These are phyloP conservation scores for Orbilia javanica DNA, from an alignment of 2,329 filamentous ascomycete genomes.

Conservation along the genomic window DNA sequence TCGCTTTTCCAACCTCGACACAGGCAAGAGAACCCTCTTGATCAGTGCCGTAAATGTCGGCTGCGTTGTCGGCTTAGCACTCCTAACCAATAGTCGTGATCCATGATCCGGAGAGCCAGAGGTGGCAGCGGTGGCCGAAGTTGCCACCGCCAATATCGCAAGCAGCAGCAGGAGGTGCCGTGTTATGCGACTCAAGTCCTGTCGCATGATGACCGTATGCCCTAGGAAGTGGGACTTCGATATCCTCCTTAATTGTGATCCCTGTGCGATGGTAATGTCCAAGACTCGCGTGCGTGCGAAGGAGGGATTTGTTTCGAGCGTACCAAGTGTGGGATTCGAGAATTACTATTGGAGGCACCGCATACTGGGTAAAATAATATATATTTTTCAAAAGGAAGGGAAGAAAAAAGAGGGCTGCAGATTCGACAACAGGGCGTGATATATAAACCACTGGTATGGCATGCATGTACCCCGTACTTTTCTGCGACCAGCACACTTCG, in stretches of 20 bases:
- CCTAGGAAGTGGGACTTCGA: neutral
- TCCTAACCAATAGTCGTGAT: constrained; percentile 18
- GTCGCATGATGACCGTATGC: constrained; percentile 30
- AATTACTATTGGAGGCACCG: constrained; percentile 7
- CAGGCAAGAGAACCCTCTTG: constrained; percentile 36
- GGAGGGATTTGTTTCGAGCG: constrained; percentile 11
- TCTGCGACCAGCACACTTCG: constrained; percentile 25
- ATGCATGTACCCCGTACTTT: constrained; percentile 26
- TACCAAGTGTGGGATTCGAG: neutral
- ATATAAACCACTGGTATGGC: neutral
- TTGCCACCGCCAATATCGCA: constrained; percentile 22
- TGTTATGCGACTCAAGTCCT: constrained; percentile 34
- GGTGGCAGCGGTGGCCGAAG: constrained; percentile 29
- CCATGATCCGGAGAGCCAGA: constrained; percentile 19
- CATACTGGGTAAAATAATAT: constrained; percentile 11
- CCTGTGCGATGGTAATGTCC: neutral
- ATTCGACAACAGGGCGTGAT: neutral
- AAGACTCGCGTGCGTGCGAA: constrained; percentile 38
- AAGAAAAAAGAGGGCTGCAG: constrained; percentile 12
- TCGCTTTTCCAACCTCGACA: constrained; percentile 35
- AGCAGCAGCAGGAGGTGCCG: constrained; percentile 33
- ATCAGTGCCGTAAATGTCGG: constrained; percentile 39
- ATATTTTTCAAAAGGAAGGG: neutral
- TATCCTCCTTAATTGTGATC: neutral
- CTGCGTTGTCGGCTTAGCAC: constrained; percentile 30